phyloP scores from a whole-genome alignment of 257 asterid genomes.

The Solanum chaucha region DNA sequence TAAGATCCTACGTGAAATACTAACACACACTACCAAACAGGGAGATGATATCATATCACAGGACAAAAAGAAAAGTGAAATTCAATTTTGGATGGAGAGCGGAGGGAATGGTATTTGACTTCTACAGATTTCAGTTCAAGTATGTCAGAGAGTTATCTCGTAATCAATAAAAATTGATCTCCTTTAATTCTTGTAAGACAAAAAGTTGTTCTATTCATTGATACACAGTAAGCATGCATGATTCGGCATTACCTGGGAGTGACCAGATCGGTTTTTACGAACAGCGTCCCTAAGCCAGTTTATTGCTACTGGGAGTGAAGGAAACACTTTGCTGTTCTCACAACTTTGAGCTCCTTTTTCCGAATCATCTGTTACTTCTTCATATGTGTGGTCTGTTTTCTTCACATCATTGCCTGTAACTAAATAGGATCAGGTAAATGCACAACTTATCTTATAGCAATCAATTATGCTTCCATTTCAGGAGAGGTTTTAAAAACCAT shows the following conservation, averaged over 20 bases:
- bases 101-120: background rate
- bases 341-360: constrained; percentile 34
- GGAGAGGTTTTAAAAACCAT: background rate
- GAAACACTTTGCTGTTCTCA: constrained; percentile 64
- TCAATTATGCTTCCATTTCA: background rate
- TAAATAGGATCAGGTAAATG: background rate
- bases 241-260: constrained; percentile 55
- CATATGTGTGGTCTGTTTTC: constrained; percentile 33
- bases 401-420: constrained; percentile 52
- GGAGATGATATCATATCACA: background rate
- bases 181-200: background rate
- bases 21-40: background rate
- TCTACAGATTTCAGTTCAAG: background rate
- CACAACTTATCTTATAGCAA: background rate
- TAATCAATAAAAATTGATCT: background rate
- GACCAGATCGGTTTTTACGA: constrained; percentile 51
- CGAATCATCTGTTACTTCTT: constrained; percentile 27
- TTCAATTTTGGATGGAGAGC: background rate
- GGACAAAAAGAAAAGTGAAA: background rate
- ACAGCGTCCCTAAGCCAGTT: constrained; percentile 76
- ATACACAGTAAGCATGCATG: background rate
- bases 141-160: background rate
- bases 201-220: background rate
- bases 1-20: background rate
- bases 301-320: constrained; percentile 82